Base-by-base conservation (phyloP, 2,329 filamentous ascomycete species). In the Arthrobotrys musiformis region DNA sequence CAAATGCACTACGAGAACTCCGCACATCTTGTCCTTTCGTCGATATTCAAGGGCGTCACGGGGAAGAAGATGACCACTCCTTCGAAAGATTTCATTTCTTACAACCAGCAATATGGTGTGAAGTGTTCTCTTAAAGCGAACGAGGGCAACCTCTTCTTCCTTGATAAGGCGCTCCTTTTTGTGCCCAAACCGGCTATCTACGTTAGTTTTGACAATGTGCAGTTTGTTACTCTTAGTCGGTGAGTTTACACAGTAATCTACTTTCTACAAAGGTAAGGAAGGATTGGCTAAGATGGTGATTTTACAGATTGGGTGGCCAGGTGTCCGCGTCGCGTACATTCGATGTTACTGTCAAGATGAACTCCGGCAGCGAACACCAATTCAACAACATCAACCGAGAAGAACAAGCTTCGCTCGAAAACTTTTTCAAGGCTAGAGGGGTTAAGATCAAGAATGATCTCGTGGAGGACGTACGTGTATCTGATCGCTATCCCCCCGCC, bases 101-200 rank as follows among this genome's bases (percentile, higher is more conserved):
- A 98, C 85, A 93, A 97, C 83, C 90, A 92, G 81, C 94, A 97
- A 84, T 93, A 91, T 80, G 95, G 95, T 73, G 96, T 99, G 85
- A 99, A 99, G 86, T 99, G 95, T 85, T 97, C 94, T n/a, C 97
- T 99, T 89, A 99, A 99, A 85, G 96, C 96, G 66, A 97, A 96
- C 84, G 95, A 99, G 85, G 95, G 96, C 77, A 94, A 97, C 82
- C 86, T 99, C 61, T 99, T 97, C 88, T 97, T 94, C 83, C 86
- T 99, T 80, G 95, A 99, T 85, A 97, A 97, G 85, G 94, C 94
- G 6, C 97, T 99, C 84, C 96, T 99, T 89, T 99, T 99, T 83
- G 95, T 99, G 15, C 95, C 95, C 33, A 99, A 99, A 86, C 95
- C 95, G 0, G 94, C 95, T 15, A 97, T 94, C 0, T 99, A 98